Evolutionary conservation across 2,329 filamentous ascomycete species (phyloP), one percentile per base, ranked within the genome.

Genomic region (Pseudodiploospora longispora): DNA sequence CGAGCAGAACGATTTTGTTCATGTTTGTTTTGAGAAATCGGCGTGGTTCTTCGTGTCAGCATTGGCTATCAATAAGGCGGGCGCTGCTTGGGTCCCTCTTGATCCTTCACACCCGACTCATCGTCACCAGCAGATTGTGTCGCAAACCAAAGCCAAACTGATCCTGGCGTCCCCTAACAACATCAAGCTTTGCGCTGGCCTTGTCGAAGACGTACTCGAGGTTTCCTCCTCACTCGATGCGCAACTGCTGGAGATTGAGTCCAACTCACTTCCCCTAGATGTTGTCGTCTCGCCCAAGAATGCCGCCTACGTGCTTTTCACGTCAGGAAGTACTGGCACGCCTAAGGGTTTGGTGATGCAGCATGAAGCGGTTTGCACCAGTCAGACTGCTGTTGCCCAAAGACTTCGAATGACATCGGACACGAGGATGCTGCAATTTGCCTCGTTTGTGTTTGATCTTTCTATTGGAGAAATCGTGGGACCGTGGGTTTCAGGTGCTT

Each of bases 1-100:
- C 30, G 28, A 30, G 30, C 36, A 44, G 2, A 35, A 40, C 8
- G 47, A 49, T 30, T 36, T 49, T 6, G 49, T 62, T 0, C 54
- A 56, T 6, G 38, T 63, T 0, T 61, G 56, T 37, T 60, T 61
- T 10, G 57, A 60, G 30, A 63, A 62, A 39, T 59, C 55, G 1
- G 40, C 43, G 3, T 55, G 52, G 52, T 45, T 49, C 27, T 43
- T 53, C 4, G 53, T 55, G 27, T 38, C 50, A 7, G 47, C 50
- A 10, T 30, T 55, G 1, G 53, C 50, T 3, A 43, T 55, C 8
- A 40, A 50, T 12, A 48, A 51, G 31, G 53, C 47, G 28, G 53
- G 53, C 27, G 53, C 43, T 27, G 43, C 45, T 5, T 52, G 47
- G 29, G 50, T 53, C 29, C 49, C 47, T 9, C 40, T 55, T 5